Percentiles rank a stretch among this genome's conserved stretches.
phyloP scores from a whole-genome alignment of 2,329 filamentous ascomycete genomes.

The Paramyrothecium sp. region DNA sequence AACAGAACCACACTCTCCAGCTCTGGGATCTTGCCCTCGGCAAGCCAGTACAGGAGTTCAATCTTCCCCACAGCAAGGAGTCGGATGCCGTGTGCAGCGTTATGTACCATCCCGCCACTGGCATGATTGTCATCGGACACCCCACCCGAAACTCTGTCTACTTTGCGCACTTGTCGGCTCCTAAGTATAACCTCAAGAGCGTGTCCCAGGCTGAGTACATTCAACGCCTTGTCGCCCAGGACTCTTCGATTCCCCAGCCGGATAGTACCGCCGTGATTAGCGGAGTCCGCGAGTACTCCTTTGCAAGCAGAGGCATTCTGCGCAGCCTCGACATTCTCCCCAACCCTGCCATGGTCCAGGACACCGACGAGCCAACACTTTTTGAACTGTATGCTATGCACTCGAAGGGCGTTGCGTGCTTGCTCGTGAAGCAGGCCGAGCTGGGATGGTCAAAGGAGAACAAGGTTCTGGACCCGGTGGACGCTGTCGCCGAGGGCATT shows the following conservation, averaged over 20 bases:
- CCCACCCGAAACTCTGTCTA: conserved; percentile 97
- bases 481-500: conserved; percentile 71
- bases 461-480: conserved; percentile 76
- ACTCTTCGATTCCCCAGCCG: conserved; percentile 73
- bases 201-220: conserved; percentile 89
- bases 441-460: conserved; percentile 90
- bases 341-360: conserved; percentile 62
- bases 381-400: conserved; percentile 98
- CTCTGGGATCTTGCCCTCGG: conserved; percentile 95
- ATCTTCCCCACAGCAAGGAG: conserved; percentile 92
- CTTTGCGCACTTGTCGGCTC: conserved; percentile 92
- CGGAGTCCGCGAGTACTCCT: conserved; percentile 92
- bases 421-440: conserved; percentile 83
- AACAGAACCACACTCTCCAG: conserved; percentile 98
- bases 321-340: conserved; percentile 88
- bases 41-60: conserved; percentile 95
- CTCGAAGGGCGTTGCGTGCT: conserved; percentile 90
- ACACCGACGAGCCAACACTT: conserved; percentile 68
- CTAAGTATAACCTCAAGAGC: conserved; percentile 80
- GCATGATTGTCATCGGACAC: conserved; percentile 92
- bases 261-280: conserved; percentile 97
- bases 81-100: conserved; percentile 98
- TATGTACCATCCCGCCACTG: conserved; percentile 86
- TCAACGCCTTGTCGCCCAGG: conserved; percentile 70
- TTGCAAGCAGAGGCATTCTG: conserved; percentile 80